Percentiles rank a stretch among this genome's conserved stretches.
Evolutionary conservation across 495 filamentous ascomycete genomes (phyloP).

Genomic region (Trichoderma erinaceum): DNA sequence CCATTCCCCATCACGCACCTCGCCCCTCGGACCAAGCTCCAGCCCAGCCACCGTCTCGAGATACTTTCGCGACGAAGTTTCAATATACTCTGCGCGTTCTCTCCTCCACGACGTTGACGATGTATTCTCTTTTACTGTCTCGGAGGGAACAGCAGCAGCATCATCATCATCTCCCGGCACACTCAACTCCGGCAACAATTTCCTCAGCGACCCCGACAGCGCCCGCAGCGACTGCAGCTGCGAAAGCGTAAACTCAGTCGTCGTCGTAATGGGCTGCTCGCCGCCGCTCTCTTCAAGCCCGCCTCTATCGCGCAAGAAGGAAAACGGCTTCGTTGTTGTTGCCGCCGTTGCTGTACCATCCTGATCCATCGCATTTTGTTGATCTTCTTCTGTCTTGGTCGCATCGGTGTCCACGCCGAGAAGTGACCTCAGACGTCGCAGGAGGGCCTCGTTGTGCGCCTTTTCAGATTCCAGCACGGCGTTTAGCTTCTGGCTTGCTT

Average conservation of each 20-base stretch:
- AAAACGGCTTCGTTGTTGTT: slow-evolving; percentile 33
- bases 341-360: not conserved
- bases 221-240: slow-evolving; percentile 74
- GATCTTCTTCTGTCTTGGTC: slow-evolving; percentile 25
- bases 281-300: slow-evolving; percentile 36
- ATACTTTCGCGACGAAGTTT: slow-evolving; percentile 56
- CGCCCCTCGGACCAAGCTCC: slow-evolving; percentile 49
- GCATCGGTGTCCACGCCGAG: slow-evolving; percentile 26
- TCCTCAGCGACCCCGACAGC: slow-evolving; percentile 56
- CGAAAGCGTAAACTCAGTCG: slow-evolving; percentile 69
- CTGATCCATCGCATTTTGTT: slow-evolving; percentile 18
- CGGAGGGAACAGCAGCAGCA: not conserved
- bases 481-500: slow-evolving; percentile 76
- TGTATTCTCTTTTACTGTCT: slow-evolving; percentile 23
- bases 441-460: slow-evolving; percentile 66
- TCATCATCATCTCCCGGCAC: slow-evolving; percentile 17
- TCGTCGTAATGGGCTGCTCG: slow-evolving; percentile 57
- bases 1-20: slow-evolving; percentile 54
- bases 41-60: slow-evolving; percentile 49
- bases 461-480: slow-evolving; percentile 65
- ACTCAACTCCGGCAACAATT: slow-evolving; percentile 50
- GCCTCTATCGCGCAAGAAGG: slow-evolving; percentile 43
- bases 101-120: slow-evolving; percentile 41
- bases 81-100: slow-evolving; percentile 69
- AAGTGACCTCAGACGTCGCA: slow-evolving; percentile 58